Conservation (phyloP, 106 monocot species). For the Triglochin maritima region DNA sequence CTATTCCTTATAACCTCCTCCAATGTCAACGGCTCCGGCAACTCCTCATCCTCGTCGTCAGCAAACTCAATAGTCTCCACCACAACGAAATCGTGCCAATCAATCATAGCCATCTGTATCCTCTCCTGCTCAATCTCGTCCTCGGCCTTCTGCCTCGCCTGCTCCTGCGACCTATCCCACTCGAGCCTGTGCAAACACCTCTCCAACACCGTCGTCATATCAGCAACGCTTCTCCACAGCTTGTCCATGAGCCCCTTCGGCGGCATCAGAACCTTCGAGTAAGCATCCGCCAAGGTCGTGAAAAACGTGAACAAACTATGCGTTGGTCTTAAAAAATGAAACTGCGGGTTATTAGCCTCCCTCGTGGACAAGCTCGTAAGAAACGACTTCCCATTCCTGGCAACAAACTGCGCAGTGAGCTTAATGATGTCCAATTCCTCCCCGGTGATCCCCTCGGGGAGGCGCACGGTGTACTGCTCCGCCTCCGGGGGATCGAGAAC, state of each 20-base stretch:
- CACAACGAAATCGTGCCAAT: slow-evolving; percentile 99
- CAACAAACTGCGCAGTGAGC: slow-evolving; percentile 93
- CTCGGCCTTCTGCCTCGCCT: slow-evolving; percentile 89
- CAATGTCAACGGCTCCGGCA: slow-evolving; percentile 71
- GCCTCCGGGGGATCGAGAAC: slow-evolving; percentile 70
- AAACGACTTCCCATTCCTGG: slow-evolving; percentile 75
- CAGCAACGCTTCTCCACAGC: slow-evolving; percentile 30
- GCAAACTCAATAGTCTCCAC: slow-evolving; percentile 95
- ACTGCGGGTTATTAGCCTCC: slow-evolving; percentile 65
- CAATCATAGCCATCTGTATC: slow-evolving; percentile 93
- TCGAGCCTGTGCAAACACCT: slow-evolving; percentile 85
- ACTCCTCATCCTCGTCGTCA: slow-evolving; percentile 82
- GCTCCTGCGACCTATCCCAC: slow-evolving; percentile 97
- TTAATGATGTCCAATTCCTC: slow-evolving; percentile 96
- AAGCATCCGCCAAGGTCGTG: slow-evolving; percentile 78
- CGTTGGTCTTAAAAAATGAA: slow-evolving; percentile 85
- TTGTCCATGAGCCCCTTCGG: slow-evolving; percentile 53
- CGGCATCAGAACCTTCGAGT: slow-evolving; percentile 89
- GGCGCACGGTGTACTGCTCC: slow-evolving; percentile 75
- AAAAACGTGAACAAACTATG: slow-evolving; percentile 98
- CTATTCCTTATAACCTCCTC: slow-evolving; percentile 86
- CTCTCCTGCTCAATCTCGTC: slow-evolving; percentile 98
- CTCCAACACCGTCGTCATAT: slow-evolving; percentile 70
- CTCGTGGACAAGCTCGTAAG: slow-evolving; percentile 47
- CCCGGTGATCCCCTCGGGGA: slow-evolving; percentile 88